Conservation (phyloP, 2,329 filamentous ascomycete species). For the Lachnum nothofagi region DNA sequence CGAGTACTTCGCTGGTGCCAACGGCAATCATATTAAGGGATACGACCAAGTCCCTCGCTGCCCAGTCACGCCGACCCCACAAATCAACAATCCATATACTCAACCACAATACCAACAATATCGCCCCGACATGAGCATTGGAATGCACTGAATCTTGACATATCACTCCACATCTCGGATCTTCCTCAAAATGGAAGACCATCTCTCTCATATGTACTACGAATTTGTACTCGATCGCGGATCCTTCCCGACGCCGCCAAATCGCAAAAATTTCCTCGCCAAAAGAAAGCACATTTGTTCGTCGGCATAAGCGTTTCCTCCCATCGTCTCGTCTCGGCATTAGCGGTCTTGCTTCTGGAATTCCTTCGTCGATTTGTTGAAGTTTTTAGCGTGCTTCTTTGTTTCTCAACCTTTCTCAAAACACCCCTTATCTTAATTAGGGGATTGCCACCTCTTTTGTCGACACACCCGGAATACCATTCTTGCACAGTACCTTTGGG, state of each 20-base stretch:
- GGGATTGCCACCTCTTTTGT: constrained; percentile 6
- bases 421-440: constrained; percentile 12
- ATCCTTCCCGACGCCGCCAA: constrained; percentile 12
- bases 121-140: constrained; percentile 38
- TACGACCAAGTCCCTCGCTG: constrained; percentile 40
- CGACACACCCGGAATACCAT: constrained; percentile 13
- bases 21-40: constrained; percentile 24
- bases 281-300: constrained; percentile 15
- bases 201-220: constrained; percentile 28
- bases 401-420: too few species aligned
- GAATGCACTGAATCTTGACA: constrained; percentile 23
- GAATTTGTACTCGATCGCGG: constrained; percentile 28
- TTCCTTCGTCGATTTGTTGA: constrained; percentile 12
- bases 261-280: constrained; percentile 3
- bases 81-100: constrained; percentile 39
- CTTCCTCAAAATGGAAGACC: not conserved
- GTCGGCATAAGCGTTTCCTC: constrained; percentile 25
- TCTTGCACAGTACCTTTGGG: constrained; percentile 17
- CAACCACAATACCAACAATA: constrained; percentile 43
- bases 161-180: constrained; percentile 8
- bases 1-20: constrained; percentile 41
- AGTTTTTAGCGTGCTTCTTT: constrained; percentile 26
- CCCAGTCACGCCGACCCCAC: constrained; percentile 58
- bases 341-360: constrained; percentile 22
- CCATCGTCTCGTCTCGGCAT: constrained; percentile 12